Evolutionary conservation across 2,329 filamentous ascomycete species (phyloP), one percentile per base, ranked within the genome.

Genomic region (Botryotinia calthae): DNA sequence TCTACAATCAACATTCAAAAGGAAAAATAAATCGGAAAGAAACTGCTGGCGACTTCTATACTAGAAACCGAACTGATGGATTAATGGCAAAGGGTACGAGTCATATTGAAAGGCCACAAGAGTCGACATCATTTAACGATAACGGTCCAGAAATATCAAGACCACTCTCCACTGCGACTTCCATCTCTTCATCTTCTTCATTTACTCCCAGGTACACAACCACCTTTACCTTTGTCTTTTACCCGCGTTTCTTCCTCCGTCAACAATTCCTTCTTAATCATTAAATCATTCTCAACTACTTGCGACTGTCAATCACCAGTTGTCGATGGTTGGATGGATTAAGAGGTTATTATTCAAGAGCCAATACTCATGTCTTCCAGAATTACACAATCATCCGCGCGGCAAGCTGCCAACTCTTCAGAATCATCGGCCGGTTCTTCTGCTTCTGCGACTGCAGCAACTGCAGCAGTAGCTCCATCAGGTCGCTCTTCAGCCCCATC

Each of bases 321-420:
- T 73, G 73, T 76, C 72, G 42, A 69, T 74, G 73, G 76, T 74
- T 74, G 71, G 72, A 70, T 68, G 66, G 61, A 56, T 66, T 73
- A 59, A 70, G 28, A 72, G 73, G 58, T 58, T 65, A 66, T 66
- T 71, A 67, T 69, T 73, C 66, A 69, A 74, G 73, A 72, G 42
- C 75, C 78, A 73, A 76, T 86, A 91, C 93, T 95, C 90, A 98
- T 97, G 94, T 93, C 93, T 89, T 86, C 90, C 89, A 98, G 95
- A 93, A 91, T 96, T 81, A 98, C 95, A 87, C 94, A 95, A 87
- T 96, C 95, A 81, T 92, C 95, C 84, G 92, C 95, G 86, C 94
- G 94, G 87, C 91, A 93, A 89, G 93, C 93, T 86, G 92, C 93
- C 82, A 89, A 80, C 78, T 76, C 81, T 76, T 76, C 79, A 77